phyloP scores from a whole-genome alignment of 441 rosid genomes.

The Macaranga tanarius region DNA sequence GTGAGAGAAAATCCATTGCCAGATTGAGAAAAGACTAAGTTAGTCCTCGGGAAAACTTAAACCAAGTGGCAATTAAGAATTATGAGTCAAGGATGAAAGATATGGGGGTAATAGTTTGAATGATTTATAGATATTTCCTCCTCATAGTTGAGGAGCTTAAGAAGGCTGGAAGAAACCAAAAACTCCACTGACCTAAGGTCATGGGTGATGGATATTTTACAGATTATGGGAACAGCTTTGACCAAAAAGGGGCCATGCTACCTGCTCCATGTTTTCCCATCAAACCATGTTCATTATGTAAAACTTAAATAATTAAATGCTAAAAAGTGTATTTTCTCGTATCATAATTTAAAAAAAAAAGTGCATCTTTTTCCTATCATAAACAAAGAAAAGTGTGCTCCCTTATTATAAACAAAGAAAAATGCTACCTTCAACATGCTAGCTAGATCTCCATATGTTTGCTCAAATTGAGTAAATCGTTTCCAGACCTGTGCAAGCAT shows the following conservation, averaged over 20 bases:
- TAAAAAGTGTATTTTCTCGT: slow-evolving; percentile 1
- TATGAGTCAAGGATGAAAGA: not conserved
- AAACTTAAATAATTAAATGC: not conserved
- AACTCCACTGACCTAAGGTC: not conserved
- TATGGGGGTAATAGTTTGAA: not conserved
- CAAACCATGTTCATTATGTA: not conserved
- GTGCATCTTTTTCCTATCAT: too few species aligned
- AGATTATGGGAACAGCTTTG: not conserved
- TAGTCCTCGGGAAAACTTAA: not conserved
- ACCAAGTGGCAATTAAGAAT: not conserved
- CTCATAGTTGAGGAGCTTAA: not conserved
- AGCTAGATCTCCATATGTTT: slow-evolving; percentile 91
- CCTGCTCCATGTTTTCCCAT: not conserved
- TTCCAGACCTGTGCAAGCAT: slow-evolving; percentile 75
- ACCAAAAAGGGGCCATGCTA: not conserved
- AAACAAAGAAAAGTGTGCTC: too few species aligned
- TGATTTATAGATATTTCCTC: not conserved
- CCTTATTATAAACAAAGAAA: slow-evolving; percentile 5
- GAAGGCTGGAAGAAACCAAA: not conserved
- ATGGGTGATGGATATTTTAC: not conserved
- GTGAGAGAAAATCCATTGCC: not conserved
- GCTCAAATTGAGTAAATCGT: slow-evolving; percentile 78
- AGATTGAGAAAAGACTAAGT: not conserved
- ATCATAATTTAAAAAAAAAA: not conserved
- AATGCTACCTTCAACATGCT: slow-evolving; percentile 82